phyloP scores from a whole-genome alignment of 306 rosid species.

The Cyclanthera cordifolia region DNA sequence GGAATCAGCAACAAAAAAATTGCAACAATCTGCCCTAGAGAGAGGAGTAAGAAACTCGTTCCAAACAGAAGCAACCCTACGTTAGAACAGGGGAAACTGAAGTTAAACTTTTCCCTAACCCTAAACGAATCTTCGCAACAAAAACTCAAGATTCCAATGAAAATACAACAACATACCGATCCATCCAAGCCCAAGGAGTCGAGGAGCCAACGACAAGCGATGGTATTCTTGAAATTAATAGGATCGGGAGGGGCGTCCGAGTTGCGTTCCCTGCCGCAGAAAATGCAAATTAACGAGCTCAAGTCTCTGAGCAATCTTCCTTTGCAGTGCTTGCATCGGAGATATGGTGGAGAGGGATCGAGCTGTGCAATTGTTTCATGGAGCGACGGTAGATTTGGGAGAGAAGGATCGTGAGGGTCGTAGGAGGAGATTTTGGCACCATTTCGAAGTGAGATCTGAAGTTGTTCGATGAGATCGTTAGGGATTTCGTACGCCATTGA shows the following conservation, averaged over 20 bases:
- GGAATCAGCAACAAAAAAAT: not conserved
- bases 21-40: not conserved
- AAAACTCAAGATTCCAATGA: not conserved
- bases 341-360: slow-evolving; percentile 70
- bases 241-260: slow-evolving; percentile 63
- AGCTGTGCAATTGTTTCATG: slow-evolving; percentile 48
- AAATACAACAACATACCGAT: slow-evolving; percentile 62
- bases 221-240: slow-evolving; percentile 48
- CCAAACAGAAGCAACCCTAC: not conserved
- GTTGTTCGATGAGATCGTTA: slow-evolving; percentile 45
- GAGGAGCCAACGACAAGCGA: slow-evolving; percentile 71
- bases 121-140: not conserved
- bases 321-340: slow-evolving; percentile 65
- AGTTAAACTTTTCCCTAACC: not conserved
- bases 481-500: slow-evolving; percentile 69
- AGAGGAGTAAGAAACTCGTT: not conserved
- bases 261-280: slow-evolving; percentile 53
- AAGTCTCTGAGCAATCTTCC: slow-evolving; percentile 62
- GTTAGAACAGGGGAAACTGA: not conserved
- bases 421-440: slow-evolving; percentile 54
- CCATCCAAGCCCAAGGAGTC: slow-evolving; percentile 55
- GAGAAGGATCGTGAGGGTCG: slow-evolving; percentile 41
- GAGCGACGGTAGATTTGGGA: slow-evolving; percentile 44
- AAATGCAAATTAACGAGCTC: slow-evolving; percentile 48
- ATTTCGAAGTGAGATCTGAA: slow-evolving; percentile 54